These are phyloP conservation scores for Aspergillus kassunensis DNA, from an alignment of 495 filamentous ascomycete genomes.

Conservation along the genomic window DNA sequence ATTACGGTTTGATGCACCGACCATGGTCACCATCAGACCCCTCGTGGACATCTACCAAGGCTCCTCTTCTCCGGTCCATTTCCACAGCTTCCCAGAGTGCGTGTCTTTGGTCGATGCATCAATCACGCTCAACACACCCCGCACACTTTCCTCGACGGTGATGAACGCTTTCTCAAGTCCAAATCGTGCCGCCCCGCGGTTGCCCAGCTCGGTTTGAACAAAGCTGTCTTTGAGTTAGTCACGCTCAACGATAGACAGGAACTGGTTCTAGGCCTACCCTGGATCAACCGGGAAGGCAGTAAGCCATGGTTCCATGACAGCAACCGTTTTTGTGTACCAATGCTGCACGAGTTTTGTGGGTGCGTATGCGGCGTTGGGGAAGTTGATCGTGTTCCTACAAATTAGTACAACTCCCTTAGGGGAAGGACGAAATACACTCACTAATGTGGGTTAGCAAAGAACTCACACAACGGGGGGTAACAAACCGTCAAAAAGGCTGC, in stretches of 20 bases:
- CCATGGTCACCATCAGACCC: neutral
- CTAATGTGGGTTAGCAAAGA: neutral
- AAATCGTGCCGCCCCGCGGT: slow-evolving; percentile 29
- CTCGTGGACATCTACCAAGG: slow-evolving; percentile 10
- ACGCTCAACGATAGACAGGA: neutral
- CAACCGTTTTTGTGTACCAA: slow-evolving; percentile 35
- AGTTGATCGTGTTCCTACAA: slow-evolving; percentile 12
- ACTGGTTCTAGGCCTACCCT: slow-evolving; percentile 16
- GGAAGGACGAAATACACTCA: neutral
- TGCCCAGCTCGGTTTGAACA: slow-evolving; percentile 45
- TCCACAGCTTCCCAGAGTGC: slow-evolving; percentile 34
- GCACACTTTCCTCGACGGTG: slow-evolving; percentile 30
- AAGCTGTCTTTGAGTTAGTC: slow-evolving; percentile 24
- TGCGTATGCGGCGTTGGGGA: slow-evolving; percentile 36
- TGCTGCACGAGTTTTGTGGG: slow-evolving; percentile 35
- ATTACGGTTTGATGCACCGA: too few species aligned
- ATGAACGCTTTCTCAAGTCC: slow-evolving; percentile 32
- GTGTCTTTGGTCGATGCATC: slow-evolving; percentile 27
- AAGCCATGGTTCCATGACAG: slow-evolving; percentile 35
- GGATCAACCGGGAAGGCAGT: slow-evolving; percentile 30
- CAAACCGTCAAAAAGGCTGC: slow-evolving; percentile 17
- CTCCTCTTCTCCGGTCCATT: slow-evolving; percentile 18
- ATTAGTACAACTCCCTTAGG: neutral
- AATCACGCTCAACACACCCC: slow-evolving; percentile 36
- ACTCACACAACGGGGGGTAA: neutral